These are phyloP conservation scores for Parmelia sp. DNA, from an alignment of 495 filamentous ascomycete species.

Conservation along the genomic window DNA sequence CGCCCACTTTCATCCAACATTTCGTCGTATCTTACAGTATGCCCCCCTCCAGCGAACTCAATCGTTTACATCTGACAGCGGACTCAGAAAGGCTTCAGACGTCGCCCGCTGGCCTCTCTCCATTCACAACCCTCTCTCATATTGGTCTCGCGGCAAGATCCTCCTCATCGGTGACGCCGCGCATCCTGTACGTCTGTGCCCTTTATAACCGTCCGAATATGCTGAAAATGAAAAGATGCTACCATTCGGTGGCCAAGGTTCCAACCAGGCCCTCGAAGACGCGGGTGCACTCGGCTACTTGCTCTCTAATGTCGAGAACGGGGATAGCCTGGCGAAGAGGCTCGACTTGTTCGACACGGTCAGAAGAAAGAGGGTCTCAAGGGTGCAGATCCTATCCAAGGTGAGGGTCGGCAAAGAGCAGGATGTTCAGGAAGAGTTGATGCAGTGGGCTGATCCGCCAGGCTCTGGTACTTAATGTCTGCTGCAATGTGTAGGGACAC, in stretches of 20 bases:
- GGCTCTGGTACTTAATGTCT: conserved; percentile 14
- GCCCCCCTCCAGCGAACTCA: not conserved
- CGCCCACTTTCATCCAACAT: not conserved
- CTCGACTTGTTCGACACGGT: conserved; percentile 36
- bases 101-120: not conserved
- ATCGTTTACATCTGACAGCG: not conserved
- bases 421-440: conserved; percentile 16
- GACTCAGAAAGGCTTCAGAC: not conserved
- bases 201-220: not conserved
- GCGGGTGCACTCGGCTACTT: conserved; percentile 30
- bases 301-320: not conserved
- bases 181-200: conserved; percentile 35
- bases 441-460: conserved; percentile 20
- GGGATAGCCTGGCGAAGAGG: conserved; percentile 21
- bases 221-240: conserved; percentile 34
- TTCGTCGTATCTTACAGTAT: not conserved
- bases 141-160: conserved; percentile 36
- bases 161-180: conserved; percentile 45
- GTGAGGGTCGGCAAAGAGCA: conserved; percentile 19
- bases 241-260: conserved; percentile 35
- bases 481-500: rapidly evolving
- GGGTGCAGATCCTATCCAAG: conserved; percentile 31
- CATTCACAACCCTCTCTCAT: conserved; percentile 27
- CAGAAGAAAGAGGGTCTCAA: conserved; percentile 32
- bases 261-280: conserved; percentile 40